phyloP scores from a whole-genome alignment of 257 asterid species.

The Buddleja alternifolia region DNA sequence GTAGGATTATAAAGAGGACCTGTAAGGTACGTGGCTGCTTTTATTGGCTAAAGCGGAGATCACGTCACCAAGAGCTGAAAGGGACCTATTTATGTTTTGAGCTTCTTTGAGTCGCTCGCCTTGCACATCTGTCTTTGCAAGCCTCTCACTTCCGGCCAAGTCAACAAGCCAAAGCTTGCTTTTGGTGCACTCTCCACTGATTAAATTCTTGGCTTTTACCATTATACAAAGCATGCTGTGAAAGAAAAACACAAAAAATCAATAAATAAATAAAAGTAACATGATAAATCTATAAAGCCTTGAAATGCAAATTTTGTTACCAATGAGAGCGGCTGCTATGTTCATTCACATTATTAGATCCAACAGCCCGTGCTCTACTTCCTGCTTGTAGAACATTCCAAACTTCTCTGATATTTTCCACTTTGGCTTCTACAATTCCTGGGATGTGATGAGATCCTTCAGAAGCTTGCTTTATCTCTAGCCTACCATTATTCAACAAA shows the following conservation, averaged over 20 bases:
- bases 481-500: constrained; percentile 45
- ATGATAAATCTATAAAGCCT: not conserved
- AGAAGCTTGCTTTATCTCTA: constrained; percentile 94
- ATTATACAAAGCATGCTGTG: constrained; percentile 92
- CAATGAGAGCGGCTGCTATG: constrained; percentile 99
- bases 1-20: constrained; percentile 41
- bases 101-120: constrained; percentile 99
- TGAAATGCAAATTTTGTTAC: constrained; percentile 42
- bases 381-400: constrained; percentile 96
- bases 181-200: constrained; percentile 78
- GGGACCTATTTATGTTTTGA: constrained; percentile 93
- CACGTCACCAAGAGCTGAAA: constrained; percentile 98
- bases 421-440: constrained; percentile 90
- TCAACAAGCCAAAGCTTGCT: constrained; percentile 99
- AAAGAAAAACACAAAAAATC: constrained; percentile 11
- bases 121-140: constrained; percentile 92
- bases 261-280: not conserved
- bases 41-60: constrained; percentile 93
- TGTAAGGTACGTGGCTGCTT: constrained; percentile 96
- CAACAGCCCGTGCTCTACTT: constrained; percentile 89
- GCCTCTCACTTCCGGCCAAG: constrained; percentile 99
- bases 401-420: constrained; percentile 69
- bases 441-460: constrained; percentile 95
- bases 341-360: constrained; percentile 95
- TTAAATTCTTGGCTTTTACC: constrained; percentile 79